phyloP scores from a whole-genome alignment of 2,329 filamentous ascomycete species.

The Albifimbria verrucaria region DNA sequence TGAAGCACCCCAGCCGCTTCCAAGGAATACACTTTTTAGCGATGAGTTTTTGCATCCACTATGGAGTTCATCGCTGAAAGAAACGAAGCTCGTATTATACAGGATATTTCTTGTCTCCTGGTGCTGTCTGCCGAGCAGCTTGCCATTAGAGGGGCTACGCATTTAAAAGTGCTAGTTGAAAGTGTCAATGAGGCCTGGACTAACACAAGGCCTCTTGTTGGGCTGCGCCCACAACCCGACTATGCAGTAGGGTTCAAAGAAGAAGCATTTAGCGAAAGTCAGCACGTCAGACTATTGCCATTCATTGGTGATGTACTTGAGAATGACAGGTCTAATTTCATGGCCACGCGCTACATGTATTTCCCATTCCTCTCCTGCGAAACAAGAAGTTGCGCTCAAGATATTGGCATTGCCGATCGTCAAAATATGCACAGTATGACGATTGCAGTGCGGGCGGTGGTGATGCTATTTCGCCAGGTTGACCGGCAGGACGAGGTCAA shows the following conservation, averaged over 20 bases:
- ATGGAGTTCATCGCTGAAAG: neutral
- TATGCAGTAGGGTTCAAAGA: conserved; percentile 36
- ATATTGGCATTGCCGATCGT: conserved; percentile 30
- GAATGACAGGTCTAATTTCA: conserved; percentile 34
- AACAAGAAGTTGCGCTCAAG: conserved; percentile 37
- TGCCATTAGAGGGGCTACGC: neutral
- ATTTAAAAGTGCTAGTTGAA: conserved; percentile 16
- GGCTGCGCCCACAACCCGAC: conserved; percentile 35
- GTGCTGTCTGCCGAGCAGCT: neutral
- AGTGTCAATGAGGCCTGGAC: conserved; percentile 38
- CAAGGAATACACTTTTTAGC: too few relatives aligned
- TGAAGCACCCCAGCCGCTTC: too few relatives aligned
- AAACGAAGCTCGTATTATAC: neutral
- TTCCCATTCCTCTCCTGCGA: conserved; percentile 45
- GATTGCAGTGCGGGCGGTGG: conserved; percentile 30
- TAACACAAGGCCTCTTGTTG: conserved; percentile 29
- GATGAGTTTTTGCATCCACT: neutral
- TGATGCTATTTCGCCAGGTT: conserved; percentile 33
- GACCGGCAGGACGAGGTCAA: conserved; percentile 29
- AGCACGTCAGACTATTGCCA: conserved; percentile 33
- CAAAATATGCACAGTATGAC: conserved; percentile 24
- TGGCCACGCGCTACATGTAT: conserved; percentile 40
- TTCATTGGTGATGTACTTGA: conserved; percentile 27
- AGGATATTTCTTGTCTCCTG: neutral
- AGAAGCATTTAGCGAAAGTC: conserved; percentile 35